phyloP scores from a whole-genome alignment of 2,329 filamentous ascomycete species.

The Aspergillus luchuensis region DNA sequence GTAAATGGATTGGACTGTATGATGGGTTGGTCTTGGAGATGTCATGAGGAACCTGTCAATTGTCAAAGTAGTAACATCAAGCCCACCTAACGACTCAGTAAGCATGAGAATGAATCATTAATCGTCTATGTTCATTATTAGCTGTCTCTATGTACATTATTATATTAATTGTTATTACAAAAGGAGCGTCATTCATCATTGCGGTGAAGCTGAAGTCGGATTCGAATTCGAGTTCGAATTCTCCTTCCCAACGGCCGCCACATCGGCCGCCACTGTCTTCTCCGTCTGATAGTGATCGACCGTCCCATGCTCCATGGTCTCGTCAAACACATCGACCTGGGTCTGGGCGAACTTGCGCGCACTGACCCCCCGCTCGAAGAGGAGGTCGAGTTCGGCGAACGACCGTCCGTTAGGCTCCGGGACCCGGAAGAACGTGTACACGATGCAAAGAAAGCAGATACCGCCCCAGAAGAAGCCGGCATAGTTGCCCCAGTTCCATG shows the following conservation, averaged over 20 bases:
- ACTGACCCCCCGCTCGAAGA: constrained; percentile 73
- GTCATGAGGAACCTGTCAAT: not conserved
- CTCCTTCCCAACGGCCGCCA: constrained; percentile 57
- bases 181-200: not conserved
- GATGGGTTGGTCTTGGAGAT: too few relatives aligned
- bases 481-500: constrained; percentile 87
- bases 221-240: too few relatives aligned
- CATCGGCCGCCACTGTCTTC: constrained; percentile 55
- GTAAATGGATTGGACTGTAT: too few relatives aligned
- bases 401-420: constrained; percentile 79
- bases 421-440: constrained; percentile 79
- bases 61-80: not conserved
- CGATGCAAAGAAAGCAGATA: constrained; percentile 75
- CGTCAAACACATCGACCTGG: constrained; percentile 57
- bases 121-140: constrained; percentile 22
- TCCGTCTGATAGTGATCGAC: constrained; percentile 34
- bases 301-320: constrained; percentile 34
- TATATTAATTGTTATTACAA: constrained; percentile 13
- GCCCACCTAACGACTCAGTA: not conserved
- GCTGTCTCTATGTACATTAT: constrained; percentile 23
- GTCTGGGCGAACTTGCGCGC: constrained; percentile 71
- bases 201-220: not conserved
- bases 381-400: constrained; percentile 81
- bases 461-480: constrained; percentile 87
- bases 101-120: constrained; percentile 12